Evolutionary conservation across 805 yeast genomes (phyloP), one percentile per base, ranked within the genome.

Genomic region (Hanseniaspora thailandica): DNA sequence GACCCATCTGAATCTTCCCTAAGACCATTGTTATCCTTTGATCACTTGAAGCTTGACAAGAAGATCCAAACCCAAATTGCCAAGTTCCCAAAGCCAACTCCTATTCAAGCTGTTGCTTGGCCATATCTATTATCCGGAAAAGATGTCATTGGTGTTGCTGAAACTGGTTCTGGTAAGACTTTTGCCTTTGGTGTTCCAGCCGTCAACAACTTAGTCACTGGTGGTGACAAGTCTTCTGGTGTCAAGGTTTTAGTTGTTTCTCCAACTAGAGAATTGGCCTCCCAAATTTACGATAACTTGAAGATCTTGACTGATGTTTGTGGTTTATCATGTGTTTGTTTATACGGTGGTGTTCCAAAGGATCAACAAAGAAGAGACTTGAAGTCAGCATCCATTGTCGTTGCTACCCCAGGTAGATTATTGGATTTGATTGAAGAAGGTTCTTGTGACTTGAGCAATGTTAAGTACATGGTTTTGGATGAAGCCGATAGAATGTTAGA

Each of bases 401-500:
- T 93, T 61, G 98, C 97, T 31, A 93, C 98, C 3, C 98, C 98
- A n/a, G 99, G 99, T 60, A 80, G 99, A 68, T 74, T 93, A 62
- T 75, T 88, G 55, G 99, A 93, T 72, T 74, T 93, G 63, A 72
- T 90, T 60, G 83, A 88, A 56, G 97, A 90, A 64, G 95, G 95
- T 13, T 76, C 89, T 33, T 81, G 86, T 40, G 78, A 81, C 59
- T 73, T 89, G 57, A 70, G 78, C 12, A 65, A 73, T 9, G 82
- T 90, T 31, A 76, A 81, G 56, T 89, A 86, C 66, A 73, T 93
- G 59, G 93, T 93, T 23, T 74, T 93, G 45, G 99, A 93, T 68
- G 99, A 93, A 73, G 99, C 98, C 36, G 99, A 93, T 68, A 80
- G 99, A 71, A 90, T 93, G 97, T 77, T 93, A 56, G 98, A 93